phyloP scores from a whole-genome alignment of 208 protist species.

The Leishmania amazonensis region DNA sequence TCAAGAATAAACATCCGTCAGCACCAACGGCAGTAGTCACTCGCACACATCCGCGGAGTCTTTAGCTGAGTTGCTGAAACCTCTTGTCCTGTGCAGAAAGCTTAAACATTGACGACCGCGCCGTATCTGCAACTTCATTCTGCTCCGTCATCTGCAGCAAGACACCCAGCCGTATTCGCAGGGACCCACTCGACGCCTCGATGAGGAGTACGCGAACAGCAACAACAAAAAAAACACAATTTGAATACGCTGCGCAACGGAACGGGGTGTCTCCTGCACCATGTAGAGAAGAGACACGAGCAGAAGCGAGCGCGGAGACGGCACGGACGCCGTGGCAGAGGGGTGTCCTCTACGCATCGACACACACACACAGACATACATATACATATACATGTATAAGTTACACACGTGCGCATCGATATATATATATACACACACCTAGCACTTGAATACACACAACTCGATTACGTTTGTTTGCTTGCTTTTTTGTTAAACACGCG shows the following conservation, averaged over 20 bases:
- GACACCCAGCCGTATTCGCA: background rate
- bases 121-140: background rate
- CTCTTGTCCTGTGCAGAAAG: background rate
- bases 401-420: background rate
- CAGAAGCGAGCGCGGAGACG: background rate
- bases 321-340: background rate
- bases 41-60: background rate
- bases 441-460: background rate
- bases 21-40: background rate
- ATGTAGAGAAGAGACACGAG: background rate
- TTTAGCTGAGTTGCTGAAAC: background rate
- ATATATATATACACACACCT: background rate
- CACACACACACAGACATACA: slow-evolving; percentile 2
- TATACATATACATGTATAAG: background rate
- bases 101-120: background rate
- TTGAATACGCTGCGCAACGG: background rate
- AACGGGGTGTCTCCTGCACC: no score
- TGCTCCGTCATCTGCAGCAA: background rate
- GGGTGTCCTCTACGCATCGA: background rate
- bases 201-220: background rate
- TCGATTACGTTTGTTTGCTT: background rate
- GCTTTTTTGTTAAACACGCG: background rate
- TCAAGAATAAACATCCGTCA: background rate
- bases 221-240: background rate
- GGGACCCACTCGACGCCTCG: background rate